phyloP scores from a whole-genome alignment of 225 moss, liverwort and hornwort species.

The Physcomitrellopsis africana region DNA sequence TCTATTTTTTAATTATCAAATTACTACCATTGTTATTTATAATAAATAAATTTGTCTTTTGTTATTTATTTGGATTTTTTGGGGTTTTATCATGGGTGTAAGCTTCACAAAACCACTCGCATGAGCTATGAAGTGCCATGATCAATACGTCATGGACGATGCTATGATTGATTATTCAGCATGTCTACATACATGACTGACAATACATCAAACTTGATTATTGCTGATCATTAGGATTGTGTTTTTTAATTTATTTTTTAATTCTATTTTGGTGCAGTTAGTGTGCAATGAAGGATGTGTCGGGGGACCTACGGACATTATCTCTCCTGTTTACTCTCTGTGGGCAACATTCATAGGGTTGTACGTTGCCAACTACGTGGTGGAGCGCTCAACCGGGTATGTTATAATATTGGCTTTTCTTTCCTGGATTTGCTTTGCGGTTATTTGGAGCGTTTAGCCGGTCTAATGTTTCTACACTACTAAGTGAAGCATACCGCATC shows the following conservation, averaged over 20 bases:
- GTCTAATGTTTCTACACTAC: not conserved
- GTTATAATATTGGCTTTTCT: slow-evolving; percentile 6
- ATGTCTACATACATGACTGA: not conserved
- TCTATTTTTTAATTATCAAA: too few relatives aligned
- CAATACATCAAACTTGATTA: slow-evolving; percentile 7
- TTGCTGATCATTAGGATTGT: not conserved
- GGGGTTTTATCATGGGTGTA: slow-evolving; percentile 2
- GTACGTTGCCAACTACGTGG: slow-evolving; percentile 96
- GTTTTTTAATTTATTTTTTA: not conserved
- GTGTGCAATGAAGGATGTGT: slow-evolving; percentile 91
- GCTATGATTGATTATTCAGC: slow-evolving; percentile 8
- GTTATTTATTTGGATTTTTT: not conserved
- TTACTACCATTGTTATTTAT: too few relatives aligned
- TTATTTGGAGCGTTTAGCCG: slow-evolving; percentile 20
- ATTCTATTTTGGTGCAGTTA: slow-evolving; percentile 57
- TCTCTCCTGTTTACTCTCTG: slow-evolving; percentile 94
- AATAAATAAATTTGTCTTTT: too few relatives aligned
- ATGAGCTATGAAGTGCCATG: slow-evolving; percentile 19
- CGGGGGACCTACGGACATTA: slow-evolving; percentile 80
- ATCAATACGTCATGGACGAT: not conserved
- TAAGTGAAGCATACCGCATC: not conserved
- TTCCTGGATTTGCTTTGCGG: slow-evolving; percentile 2
- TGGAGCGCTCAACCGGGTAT: slow-evolving; percentile 99
- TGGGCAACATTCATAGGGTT: slow-evolving; percentile 99
- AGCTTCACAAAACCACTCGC: not conserved